Evolutionary conservation across 78 protist genomes (phyloP).

Genomic region (Chrysochromulina parva): DNA sequence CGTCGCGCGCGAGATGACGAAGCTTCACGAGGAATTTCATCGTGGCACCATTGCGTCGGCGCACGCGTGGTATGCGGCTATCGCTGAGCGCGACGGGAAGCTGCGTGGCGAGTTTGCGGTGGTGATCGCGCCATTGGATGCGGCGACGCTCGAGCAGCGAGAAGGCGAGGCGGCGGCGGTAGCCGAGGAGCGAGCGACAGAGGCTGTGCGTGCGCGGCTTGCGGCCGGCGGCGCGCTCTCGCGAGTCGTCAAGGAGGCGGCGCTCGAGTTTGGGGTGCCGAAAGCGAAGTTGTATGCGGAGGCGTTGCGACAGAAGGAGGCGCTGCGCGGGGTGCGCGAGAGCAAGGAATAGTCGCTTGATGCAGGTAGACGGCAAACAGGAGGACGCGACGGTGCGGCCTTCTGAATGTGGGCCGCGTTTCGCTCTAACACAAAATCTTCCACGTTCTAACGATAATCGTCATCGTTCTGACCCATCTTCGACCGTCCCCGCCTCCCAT

Average conservation of each 20-base stretch:
- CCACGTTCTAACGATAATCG: too few relatives aligned
- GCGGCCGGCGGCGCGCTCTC: neutral
- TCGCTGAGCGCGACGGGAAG: neutral
- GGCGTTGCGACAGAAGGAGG: neutral
- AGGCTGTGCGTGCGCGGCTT: neutral
- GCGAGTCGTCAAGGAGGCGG: neutral
- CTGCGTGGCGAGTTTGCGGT: constrained; percentile 7
- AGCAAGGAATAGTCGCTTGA: too few relatives aligned
- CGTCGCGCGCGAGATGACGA: constrained; percentile 3
- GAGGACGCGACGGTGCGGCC: too few relatives aligned
- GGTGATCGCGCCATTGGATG: neutral
- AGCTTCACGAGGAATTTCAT: neutral
- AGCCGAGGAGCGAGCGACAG: neutral
- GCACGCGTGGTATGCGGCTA: neutral
- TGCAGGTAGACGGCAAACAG: too few relatives aligned
- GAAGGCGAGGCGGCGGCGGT: neutral
- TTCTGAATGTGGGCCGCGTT: too few relatives aligned
- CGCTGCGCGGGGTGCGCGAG: too few relatives aligned
- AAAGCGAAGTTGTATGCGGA: neutral
- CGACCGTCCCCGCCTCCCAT: too few relatives aligned
- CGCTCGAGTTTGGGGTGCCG: neutral
- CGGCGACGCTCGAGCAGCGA: neutral
- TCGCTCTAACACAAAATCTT: too few relatives aligned
- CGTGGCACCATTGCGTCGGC: neutral
- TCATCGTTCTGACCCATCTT: too few relatives aligned